Base-by-base conservation (phyloP, 2,329 filamentous ascomycete species). In the Xylaria sp. region DNA sequence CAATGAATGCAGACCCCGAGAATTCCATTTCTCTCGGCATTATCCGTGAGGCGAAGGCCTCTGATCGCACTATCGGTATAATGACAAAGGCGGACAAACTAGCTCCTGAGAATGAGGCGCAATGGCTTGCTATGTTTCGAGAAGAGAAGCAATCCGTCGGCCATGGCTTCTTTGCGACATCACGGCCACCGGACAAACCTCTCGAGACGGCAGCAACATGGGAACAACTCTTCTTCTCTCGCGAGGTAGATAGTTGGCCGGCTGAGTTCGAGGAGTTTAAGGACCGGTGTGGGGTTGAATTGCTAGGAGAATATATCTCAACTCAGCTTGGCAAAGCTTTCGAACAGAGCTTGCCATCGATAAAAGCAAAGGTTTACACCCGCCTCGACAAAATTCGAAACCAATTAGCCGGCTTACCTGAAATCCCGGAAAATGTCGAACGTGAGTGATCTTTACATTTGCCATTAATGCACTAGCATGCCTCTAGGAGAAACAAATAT, bases 81-180 rank as follows among this genome's bases (percentile, higher is more conserved):
- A 81, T 97, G 15, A 97, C 93, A 0, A 97, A 96, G 70, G 92
- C 93, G 0, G 93, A 97, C 64, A 83, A 90, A 0, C 76, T 93
- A 0, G 72, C 76, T 0, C 81, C 81, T 0, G 79, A 82, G 1
- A 77, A 85, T 0, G 77, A 80, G 0, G 71, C 75, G 0, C 86
- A 88, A 58, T 91, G 90, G 83, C 72, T 85, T 0, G 77, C 83
- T 0, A 88, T 93, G 57, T 80, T 96, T 4, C 78, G 80, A 0
- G 86, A 87, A 0, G 72, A 84, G 1, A 83, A 84, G 1, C 91
- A 91, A 61, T 71, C 73, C 0, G 83, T 93, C 0, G 88, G 87
- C 0, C 81, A 91, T n/a, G 90, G 90, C 0, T 97, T 94, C 70
- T 96, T 89, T 63, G 86, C 91, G 8, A 91, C 93, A 0, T 90